These are phyloP conservation scores for Solanum rostratum DNA, from an alignment of 257 asterid species.

Conservation along the genomic window DNA sequence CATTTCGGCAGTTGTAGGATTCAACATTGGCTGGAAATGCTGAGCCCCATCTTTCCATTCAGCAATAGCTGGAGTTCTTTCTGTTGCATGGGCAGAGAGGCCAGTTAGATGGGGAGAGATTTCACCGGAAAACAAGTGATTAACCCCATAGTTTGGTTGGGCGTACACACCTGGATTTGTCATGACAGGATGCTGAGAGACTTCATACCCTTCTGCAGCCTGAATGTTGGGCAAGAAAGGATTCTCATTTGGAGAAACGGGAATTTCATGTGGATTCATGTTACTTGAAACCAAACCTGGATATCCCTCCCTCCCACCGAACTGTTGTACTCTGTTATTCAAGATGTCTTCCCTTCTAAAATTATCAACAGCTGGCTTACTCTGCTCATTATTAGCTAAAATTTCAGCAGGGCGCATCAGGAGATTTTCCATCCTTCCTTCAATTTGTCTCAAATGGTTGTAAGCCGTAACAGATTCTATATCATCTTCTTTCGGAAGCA, in stretches of 20 bases:
- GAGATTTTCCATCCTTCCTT: conserved; percentile 61
- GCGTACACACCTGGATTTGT: conserved; percentile 22
- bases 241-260: conserved; percentile 10
- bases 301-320: conserved; percentile 20
- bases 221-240: conserved; percentile 9
- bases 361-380: conserved; percentile 20
- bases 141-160: conserved; percentile 21
- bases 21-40: conserved; percentile 31
- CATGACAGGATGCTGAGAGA: conserved; percentile 17
- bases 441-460: conserved; percentile 57
- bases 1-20: conserved; percentile 28
- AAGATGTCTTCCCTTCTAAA: conserved; percentile 19
- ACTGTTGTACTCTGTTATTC: conserved; percentile 21
- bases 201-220: conserved; percentile 34
- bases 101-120: conserved; percentile 9
- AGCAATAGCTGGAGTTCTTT: conserved; percentile 19
- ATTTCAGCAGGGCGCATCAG: conserved; percentile 44
- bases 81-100: conserved; percentile 25
- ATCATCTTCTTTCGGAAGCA: conserved; percentile 39
- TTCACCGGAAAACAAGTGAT: conserved; percentile 20
- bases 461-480: conserved; percentile 17
- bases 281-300: not conserved
- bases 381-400: conserved; percentile 20
- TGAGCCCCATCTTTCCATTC: conserved; percentile 38
- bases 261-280: conserved; percentile 2